Base-by-base conservation (phyloP, 768 basidiomycete genomes). In the Kwoniella newhampshirensis region DNA sequence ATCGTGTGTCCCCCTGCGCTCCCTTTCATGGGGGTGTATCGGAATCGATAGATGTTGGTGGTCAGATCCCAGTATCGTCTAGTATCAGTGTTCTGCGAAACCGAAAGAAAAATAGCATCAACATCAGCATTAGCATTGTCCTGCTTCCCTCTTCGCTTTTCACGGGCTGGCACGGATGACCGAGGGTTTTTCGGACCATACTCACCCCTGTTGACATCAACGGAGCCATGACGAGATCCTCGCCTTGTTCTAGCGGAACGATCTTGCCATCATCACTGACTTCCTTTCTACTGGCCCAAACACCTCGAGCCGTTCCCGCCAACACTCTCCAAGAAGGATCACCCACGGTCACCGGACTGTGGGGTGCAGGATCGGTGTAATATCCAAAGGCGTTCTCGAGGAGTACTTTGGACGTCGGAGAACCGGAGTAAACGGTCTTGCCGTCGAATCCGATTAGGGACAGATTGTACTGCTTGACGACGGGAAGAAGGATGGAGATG, bases 31-130 rank as follows among this genome's bases (percentile, higher is more conserved):
- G 68, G 18, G 76, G 76, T 2, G 69, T 69, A 62, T 75, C 77
- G 40, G 36, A 51, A 58, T 47, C 78, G 68, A 51, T 77, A 79
- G 55, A 79, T 71, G 62, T 77, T 74, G 6, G 26, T 26, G 0
- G 77, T 76, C 9, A 75, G 43, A 43, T 74, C 66, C 75, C 77
- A 77, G 64, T 67, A 67, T 41, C 47, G 47, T 41, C 59, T 49
- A 7, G 74, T 75, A 49, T 75, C 76, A 32, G 77, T 78, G 51
- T 77, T 77, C 56, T 58, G 26, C n/a, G 12, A n/a, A n/a, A n/a
- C 20, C 18, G 7, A 25, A 42, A 2, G 7, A 27, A 12, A 12
- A 48, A 28, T 20, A 51, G 18, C 46, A 51, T 44, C 43, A 54
- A 41, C 5, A 30, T 25, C n/a, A n/a, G 7, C 56, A 68, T 75